Conservation (phyloP, 2,329 filamentous ascomycete genomes). For the Ophiostoma montium region DNA sequence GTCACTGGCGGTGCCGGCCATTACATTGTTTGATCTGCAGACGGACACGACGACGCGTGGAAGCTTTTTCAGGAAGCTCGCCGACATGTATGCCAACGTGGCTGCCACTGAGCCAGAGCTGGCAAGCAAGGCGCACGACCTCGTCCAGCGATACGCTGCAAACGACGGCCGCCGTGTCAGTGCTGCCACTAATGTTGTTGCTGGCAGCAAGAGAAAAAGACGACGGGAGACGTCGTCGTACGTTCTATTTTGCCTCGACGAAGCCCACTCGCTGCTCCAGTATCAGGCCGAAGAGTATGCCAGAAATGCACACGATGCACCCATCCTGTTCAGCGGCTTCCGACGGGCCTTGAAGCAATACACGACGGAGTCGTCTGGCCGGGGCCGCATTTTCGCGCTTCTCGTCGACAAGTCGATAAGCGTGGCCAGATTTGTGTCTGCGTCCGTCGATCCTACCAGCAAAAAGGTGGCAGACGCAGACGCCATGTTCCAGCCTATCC, state of each 20-base stretch:
- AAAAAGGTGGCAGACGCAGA: too few species aligned
- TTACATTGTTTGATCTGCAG: too few species aligned
- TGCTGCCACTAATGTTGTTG: background rate
- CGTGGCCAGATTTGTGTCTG: background rate
- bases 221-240: too few species aligned
- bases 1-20: too few species aligned
- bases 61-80: too few species aligned
- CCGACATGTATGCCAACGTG: too few species aligned
- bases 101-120: too few species aligned
- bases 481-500: background rate
- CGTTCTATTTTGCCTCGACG: background rate
- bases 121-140: too few species aligned
- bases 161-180: background rate
- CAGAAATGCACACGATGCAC: background rate
- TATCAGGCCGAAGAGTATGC: background rate
- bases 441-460: too few species aligned
- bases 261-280: background rate
- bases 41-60: too few species aligned
- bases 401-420: background rate
- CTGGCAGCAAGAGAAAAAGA: background rate
- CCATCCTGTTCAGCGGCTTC: background rate
- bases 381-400: background rate
- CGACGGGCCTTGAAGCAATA: background rate
- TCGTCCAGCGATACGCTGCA: too few species aligned
- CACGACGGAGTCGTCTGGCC: background rate